phyloP scores from a whole-genome alignment of 2,329 filamentous ascomycete species.

The Keithomyces neogunnii region DNA sequence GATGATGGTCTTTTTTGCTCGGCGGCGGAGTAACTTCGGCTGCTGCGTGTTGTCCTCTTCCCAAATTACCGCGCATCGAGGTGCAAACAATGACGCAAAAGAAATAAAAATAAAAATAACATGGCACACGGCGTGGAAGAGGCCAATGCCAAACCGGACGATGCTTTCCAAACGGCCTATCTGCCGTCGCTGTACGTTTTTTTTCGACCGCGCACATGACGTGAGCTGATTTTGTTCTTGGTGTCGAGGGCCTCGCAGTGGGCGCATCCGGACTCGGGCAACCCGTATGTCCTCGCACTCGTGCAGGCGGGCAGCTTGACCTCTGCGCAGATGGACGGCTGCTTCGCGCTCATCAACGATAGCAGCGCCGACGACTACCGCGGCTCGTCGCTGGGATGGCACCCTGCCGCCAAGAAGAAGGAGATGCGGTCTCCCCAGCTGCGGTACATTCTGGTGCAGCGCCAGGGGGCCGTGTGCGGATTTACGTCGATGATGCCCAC shows the following conservation, averaged over 20 bases:
- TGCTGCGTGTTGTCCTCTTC: not conserved
- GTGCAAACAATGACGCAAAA: too few relatives aligned
- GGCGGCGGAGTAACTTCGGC: not conserved
- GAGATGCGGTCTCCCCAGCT: conserved; percentile 64
- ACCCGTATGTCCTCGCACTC: conserved; percentile 36
- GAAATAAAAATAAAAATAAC: too few relatives aligned
- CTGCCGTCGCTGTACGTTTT: conserved; percentile 23
- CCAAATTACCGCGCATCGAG: too few relatives aligned
- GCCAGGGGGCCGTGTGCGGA: conserved; percentile 28
- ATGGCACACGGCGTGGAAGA: not conserved
- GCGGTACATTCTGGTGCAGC: conserved; percentile 56
- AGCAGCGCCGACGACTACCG: conserved; percentile 60
- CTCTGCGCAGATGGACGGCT: conserved; percentile 38
- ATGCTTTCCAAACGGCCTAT: conserved; percentile 1
- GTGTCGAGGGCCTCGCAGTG: conserved; percentile 24
- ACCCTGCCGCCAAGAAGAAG: conserved; percentile 45
- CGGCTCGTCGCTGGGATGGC: conserved; percentile 54
- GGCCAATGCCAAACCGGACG: conserved; percentile 3
- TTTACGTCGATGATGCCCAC: conserved; percentile 68
- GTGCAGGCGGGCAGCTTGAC: conserved; percentile 28
- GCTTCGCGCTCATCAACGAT: conserved; percentile 48
- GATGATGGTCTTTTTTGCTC: not conserved
- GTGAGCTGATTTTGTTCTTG: not conserved
- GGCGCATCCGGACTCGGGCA: conserved; percentile 39
- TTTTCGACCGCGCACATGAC: not conserved